These are phyloP conservation scores for Eutrema yunnanense DNA, from an alignment of 345 rosid species.

Conservation along the genomic window DNA sequence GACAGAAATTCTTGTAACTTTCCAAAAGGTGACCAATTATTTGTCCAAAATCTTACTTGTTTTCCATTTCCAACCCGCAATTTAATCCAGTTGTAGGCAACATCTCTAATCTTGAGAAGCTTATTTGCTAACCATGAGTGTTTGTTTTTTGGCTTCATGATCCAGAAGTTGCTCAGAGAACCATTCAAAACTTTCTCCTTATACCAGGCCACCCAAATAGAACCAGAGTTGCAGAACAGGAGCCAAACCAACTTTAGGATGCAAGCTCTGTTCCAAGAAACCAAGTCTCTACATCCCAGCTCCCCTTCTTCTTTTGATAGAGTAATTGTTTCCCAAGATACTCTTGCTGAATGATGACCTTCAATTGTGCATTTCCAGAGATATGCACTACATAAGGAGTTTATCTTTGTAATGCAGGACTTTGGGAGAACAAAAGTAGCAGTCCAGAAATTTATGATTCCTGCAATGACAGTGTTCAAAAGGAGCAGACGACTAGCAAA, in stretches of 20 bases:
- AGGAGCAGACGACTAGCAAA: not conserved
- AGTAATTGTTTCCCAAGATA: accelerated
- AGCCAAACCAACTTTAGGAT: not conserved
- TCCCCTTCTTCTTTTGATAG: not conserved
- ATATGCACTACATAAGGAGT: not conserved
- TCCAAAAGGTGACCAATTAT: too few species aligned
- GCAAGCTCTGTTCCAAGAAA: not conserved
- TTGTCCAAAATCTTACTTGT: too few species aligned
- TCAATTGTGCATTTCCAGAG: not conserved
- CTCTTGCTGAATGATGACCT: not conserved
- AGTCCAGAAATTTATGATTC: not conserved
- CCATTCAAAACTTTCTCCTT: too few species aligned
- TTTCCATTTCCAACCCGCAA: too few species aligned
- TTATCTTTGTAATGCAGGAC: not conserved
- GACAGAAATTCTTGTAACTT: too few species aligned
- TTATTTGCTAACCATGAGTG: too few species aligned
- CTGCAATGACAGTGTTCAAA: not conserved
- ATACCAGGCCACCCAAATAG: too few species aligned
- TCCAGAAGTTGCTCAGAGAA: too few species aligned
- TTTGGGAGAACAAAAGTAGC: not conserved
- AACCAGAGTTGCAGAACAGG: not conserved
- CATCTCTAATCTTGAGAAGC: too few species aligned
- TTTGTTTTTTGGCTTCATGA: too few species aligned
- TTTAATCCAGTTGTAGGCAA: too few species aligned
- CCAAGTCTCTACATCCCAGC: not conserved